Base-by-base conservation (phyloP, 805 yeast species). In the Myxozyma neglecta region DNA sequence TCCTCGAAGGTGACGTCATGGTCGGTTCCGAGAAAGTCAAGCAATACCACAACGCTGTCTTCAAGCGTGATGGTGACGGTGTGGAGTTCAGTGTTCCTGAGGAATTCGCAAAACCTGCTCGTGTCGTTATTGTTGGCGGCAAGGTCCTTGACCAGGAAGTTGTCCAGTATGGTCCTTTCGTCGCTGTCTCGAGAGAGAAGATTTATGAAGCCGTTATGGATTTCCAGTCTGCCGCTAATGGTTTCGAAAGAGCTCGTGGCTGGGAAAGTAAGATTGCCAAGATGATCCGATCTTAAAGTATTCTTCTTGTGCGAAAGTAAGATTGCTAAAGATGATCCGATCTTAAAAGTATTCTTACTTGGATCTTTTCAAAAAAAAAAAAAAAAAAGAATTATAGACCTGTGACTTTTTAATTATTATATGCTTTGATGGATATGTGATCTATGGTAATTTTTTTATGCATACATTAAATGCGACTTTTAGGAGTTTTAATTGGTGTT, bases 131-230 rank as follows among this genome's bases (percentile, higher is more conserved):
- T 10, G 52, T 72, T 32, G 73, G 69, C 5, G 74, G 74, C 11
- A 65, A 71, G 56, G 63, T 66, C 10, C 65, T 71, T 32, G 71
- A 71, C 43, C 74, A 71, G 61, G 83, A 84, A 16, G 80, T 88
- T 58, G 88, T 89, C 37, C 97, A 91, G 72, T 87, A 90, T 72
- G 97, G 97, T 16, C 97, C 97, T 13, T 92, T 91, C 71, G 97
- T 91, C 18, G 93, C 89, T 64, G 83, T 88, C 7, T 76, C 87
- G 24, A 79, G 80, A 57, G 87, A 84, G 56, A 83, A 83, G 65
- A 86, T 91, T 62, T 80, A 84, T 66, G 75, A 87, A 68, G 94
- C 90, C 0, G 85, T 89, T 69, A 69, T 76, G 73, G 91, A 88
- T 71, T 92, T 87, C 72, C 93, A 87, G 74, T 45, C 57, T 34